phyloP scores from a whole-genome alignment of 345 rosid genomes.

The Acer campestre region DNA sequence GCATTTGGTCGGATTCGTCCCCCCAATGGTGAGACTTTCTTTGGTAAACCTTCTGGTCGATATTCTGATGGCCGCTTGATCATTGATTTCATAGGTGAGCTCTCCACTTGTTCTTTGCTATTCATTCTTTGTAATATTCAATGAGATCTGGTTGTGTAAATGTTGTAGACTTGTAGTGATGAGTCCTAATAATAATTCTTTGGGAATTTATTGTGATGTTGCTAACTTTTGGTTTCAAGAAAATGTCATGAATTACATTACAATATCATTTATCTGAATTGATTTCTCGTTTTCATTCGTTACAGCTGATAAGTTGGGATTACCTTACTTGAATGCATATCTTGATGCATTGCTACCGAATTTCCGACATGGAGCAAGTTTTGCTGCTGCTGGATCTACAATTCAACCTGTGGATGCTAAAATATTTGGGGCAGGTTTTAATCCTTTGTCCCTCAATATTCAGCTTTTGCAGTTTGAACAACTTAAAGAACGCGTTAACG shows the following conservation, averaged over 20 bases:
- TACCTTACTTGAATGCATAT: slow-evolving; percentile 29
- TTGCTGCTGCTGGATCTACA: slow-evolving; percentile 31
- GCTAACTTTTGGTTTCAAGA: too few relatives aligned
- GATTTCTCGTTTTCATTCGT: background rate
- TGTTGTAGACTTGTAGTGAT: too few relatives aligned
- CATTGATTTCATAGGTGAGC: slow-evolving; percentile 32
- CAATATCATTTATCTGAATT: too few relatives aligned
- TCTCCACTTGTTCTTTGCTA: background rate
- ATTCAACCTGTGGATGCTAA: slow-evolving; percentile 10
- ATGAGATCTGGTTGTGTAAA: too few relatives aligned
- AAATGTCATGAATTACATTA: too few relatives aligned
- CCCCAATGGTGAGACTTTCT: slow-evolving; percentile 27
- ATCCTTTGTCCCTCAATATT: slow-evolving; percentile 21
- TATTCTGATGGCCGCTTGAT: slow-evolving; percentile 24
- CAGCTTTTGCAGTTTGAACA: slow-evolving; percentile 32
- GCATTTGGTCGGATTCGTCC: slow-evolving; percentile 4
- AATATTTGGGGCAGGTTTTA: slow-evolving; percentile 16
- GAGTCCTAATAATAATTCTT: too few relatives aligned
- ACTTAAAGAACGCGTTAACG: slow-evolving; percentile 22
- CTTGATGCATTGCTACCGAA: slow-evolving; percentile 28
- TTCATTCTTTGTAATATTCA: background rate
- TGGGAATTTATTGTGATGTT: too few relatives aligned
- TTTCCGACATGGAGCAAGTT: slow-evolving; percentile 34
- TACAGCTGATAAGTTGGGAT: slow-evolving; percentile 31
- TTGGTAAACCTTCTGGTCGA: slow-evolving; percentile 26